Evolutionary conservation across 176 grass and related monocot genomes (phyloP).

Genomic region (Ananas comosus): DNA sequence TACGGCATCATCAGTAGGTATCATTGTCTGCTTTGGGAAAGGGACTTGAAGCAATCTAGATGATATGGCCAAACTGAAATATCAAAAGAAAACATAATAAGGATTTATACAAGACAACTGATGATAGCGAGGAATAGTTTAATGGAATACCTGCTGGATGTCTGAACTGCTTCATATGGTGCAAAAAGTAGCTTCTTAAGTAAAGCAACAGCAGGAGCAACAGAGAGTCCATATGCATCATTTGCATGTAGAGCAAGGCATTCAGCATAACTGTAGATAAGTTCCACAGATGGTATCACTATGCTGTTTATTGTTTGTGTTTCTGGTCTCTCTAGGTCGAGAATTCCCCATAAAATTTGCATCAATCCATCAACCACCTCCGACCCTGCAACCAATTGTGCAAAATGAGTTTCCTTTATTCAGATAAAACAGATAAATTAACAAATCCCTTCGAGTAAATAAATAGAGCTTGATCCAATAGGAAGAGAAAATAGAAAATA

Average conservation of each 20-base stretch:
- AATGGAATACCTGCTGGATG: slow-evolving; percentile 80
- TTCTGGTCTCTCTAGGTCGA: slow-evolving; percentile 85
- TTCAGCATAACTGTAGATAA: slow-evolving; percentile 96
- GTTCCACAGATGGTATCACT: slow-evolving; percentile 87
- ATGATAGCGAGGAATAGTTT: not conserved
- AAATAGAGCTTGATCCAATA: not conserved
- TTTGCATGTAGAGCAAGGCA: slow-evolving; percentile 62
- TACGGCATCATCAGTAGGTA: slow-evolving; percentile 68
- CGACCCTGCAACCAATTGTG: slow-evolving; percentile 41
- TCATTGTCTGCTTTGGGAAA: slow-evolving; percentile 98
- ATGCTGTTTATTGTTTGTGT: slow-evolving; percentile 94
- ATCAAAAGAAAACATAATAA: slow-evolving; percentile 5
- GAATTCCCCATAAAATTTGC: slow-evolving; percentile 91
- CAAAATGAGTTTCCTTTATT: not conserved
- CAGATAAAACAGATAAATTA: not conserved
- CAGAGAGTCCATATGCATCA: slow-evolving; percentile 52
- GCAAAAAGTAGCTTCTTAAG: slow-evolving; percentile 93
- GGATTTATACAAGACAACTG: not conserved
- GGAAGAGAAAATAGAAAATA: not conserved
- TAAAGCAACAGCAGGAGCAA: slow-evolving; percentile 73
- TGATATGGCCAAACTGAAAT: slow-evolving; percentile 95
- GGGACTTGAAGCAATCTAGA: slow-evolving; percentile 95
- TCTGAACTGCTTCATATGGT: slow-evolving; percentile 92
- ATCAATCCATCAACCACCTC: slow-evolving; percentile 84
- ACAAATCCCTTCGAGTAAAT: not conserved